phyloP scores from a whole-genome alignment of 495 filamentous ascomycete species.

The Aspergillus kassunensis region DNA sequence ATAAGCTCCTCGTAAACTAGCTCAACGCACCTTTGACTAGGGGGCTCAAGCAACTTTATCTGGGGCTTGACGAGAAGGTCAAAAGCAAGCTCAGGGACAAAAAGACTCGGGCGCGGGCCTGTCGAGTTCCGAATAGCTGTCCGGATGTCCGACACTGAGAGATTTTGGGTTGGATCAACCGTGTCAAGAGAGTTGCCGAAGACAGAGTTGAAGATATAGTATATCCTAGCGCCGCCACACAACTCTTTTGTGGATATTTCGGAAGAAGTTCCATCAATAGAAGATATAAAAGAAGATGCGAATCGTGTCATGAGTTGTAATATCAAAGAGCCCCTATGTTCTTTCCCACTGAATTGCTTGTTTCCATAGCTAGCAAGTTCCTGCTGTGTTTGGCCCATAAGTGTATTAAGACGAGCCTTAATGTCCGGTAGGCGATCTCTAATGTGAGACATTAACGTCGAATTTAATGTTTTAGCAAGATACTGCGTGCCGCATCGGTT shows the following conservation, averaged over 20 bases:
- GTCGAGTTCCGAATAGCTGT: conserved; percentile 99
- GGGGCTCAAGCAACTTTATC: conserved; percentile 94
- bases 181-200: conserved; percentile 96
- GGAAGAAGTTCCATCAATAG: conserved; percentile 95
- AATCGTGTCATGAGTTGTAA: conserved; percentile 98
- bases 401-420: conserved; percentile 92
- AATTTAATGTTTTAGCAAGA: conserved; percentile 90
- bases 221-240: conserved; percentile 93
- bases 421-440: conserved; percentile 95
- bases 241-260: conserved; percentile 99
- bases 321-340: conserved; percentile 91
- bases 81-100: conserved; percentile 96
- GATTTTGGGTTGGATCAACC: conserved; percentile 91
- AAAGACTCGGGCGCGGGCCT: conserved; percentile 88
- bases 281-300: conserved; percentile 95
- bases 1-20: conserved; percentile 98
- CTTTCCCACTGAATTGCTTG: conserved; percentile 96
- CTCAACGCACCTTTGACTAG: conserved; percentile 94
- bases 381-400: conserved; percentile 99
- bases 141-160: conserved; percentile 94
- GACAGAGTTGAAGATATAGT: conserved; percentile 99
- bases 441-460: conserved; percentile 93
- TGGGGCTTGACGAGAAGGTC: conserved; percentile 97
- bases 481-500: conserved; percentile 92
- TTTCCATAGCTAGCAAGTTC: conserved; percentile 97